These are phyloP conservation scores for Acmispon strigosus DNA, from an alignment of 306 rosid genomes.

Conservation along the genomic window DNA sequence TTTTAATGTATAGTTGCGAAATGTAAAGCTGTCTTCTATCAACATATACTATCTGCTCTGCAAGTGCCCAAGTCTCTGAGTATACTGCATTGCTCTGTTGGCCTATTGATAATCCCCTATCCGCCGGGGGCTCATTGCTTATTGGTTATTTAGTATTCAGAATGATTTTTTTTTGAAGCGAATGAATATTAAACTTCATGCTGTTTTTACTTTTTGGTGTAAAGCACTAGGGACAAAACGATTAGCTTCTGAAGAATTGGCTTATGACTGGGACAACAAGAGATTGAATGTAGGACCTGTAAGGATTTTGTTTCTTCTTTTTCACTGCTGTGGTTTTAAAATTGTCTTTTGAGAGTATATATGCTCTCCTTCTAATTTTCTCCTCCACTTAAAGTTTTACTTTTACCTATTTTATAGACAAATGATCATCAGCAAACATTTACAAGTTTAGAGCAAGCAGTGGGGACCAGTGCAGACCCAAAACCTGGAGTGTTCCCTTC, in stretches of 20 bases:
- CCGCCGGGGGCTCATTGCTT: neutral
- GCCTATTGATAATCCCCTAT: neutral
- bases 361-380: neutral
- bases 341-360: neutral
- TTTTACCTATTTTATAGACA: conserved; percentile 35
- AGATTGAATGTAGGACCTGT: conserved; percentile 83
- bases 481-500: conserved; percentile 38
- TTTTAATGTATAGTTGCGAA: neutral
- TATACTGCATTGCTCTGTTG: neutral
- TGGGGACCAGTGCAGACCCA: conserved; percentile 46
- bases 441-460: conserved; percentile 46
- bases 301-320: conserved; percentile 27
- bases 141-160: conserved; percentile 2
- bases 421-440: conserved; percentile 45
- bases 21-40: neutral
- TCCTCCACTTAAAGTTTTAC: neutral
- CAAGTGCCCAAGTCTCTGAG: neutral
- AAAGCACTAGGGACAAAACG: conserved; percentile 87
- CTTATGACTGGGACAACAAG: conserved; percentile 82
- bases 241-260: conserved; percentile 83
- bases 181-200: conserved; percentile 22
- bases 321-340: neutral
- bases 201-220: conserved; percentile 18
- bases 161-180: neutral
- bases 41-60: conserved; percentile 11